Base-by-base conservation (phyloP, 1,284 basidiomycete species). In the Sporisorium scitamineum region DNA sequence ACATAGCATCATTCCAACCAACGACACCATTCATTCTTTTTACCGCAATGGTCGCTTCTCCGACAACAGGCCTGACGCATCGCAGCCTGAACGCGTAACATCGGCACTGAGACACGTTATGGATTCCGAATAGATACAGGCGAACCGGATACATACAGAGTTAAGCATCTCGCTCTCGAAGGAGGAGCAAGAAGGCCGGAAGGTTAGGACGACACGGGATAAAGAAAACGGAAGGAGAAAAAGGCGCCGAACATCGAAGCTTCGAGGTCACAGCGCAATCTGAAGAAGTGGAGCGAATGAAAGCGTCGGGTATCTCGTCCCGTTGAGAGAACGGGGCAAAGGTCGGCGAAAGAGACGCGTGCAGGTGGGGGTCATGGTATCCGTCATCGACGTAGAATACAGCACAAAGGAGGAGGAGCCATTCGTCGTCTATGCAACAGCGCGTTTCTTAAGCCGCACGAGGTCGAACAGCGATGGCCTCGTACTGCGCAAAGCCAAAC, bases 401-500 rank as follows among this genome's bases (percentile, higher is more conserved):
- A 61, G 65, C 59, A 54, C 14, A 3, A 18, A 26, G 50, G 32
- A 37, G 26, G 10, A 10, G 9, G 11, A 37, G n/a, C 50, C 2
- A 20, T n/a, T 20, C 27, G 7, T 31, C n/a, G 48, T 31, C 9
- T 20, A 20, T 20, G 24, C 9, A 5, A 20, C 48, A 14, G 16
- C 13, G 6, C 16, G 1, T 14, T 18, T 26, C 45, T 51, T 24
- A 73, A 27, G 65, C 64, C 16, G 79, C 69, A 34, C 79, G 73
- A 34, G 79, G 79, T 18, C 70, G 67, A 2, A 53, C 34, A 18
- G 73, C 73, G 50, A 80, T 61, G n/a, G 70, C 61, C 60, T 80
- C 77, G 63, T 77, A 77, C 50, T 66, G 65, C 45, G 74, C 57
- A 54, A 80, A 79, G 26, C 68, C 71, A 31, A 76, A 70, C 8